Evolutionary conservation across 2,329 filamentous ascomycete species (phyloP), one percentile per base, ranked within the genome.

Genomic region (Dendryphion nanum): DNA sequence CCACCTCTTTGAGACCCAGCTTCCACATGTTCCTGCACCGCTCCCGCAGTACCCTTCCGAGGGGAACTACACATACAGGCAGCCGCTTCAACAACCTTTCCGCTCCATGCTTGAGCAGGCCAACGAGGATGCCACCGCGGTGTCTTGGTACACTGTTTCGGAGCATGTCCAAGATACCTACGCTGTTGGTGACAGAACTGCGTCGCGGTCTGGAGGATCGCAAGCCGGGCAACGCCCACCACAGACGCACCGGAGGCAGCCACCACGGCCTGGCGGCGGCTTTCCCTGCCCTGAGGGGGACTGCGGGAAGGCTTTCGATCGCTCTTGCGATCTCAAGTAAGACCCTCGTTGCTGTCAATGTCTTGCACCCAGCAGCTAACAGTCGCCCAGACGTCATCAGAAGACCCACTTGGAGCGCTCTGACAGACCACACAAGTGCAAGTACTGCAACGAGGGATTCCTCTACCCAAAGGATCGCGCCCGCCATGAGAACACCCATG

Each of bases 301-400:
- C 15, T 66, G 62, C 35, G 44, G 32, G 26, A 58, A 50, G 33
- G 30, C 40, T 6, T 66, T 59, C 31, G 41, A 63, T 44, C 60
- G 60, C 37, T 43, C 50, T 13, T 64, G 61, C 33, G 61, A 66
- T 31, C 41, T 62, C 7, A 63, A 59, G 62, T 66, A 53, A 59
- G 57, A 56, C 42, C 28, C 35, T 33, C 12, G 17, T 33, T 10
- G 36, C 19, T 10, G 19, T 24, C 37, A 18, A 15, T 29, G 12
- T 30, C 17, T 21, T n/a, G 18, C 18, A 30, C 30, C 24, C 13
- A 45, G 37, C 47, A n/a, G n/a, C n/a, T 54, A 38, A 57, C 36
- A 18, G 16, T 18, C 16, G n/a, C n/a, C 2, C 26, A 64, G 61
- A 37, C 61, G 62, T 44, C 62, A 66, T 37, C 33, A 45, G 21